phyloP scores from a whole-genome alignment of 129 eudicot genomes.

The Flaveria sonorensis region DNA sequence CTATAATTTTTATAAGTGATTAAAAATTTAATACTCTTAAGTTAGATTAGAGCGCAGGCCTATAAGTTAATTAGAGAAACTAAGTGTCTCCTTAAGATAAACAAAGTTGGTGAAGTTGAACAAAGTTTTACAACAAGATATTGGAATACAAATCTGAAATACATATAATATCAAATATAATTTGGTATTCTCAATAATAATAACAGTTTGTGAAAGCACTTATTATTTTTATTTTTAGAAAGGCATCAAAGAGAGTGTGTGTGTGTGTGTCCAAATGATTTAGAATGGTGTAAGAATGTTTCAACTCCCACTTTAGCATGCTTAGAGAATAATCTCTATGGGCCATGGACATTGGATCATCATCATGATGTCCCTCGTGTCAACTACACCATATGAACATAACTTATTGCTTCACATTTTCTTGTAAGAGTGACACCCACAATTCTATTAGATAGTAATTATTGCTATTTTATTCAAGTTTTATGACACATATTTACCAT shows the following conservation, averaged over 20 bases:
- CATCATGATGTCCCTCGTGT: conserved; percentile 47
- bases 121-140: background rate
- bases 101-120: conserved; percentile 2
- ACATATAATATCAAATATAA: background rate
- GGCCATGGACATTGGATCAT: conserved; percentile 41
- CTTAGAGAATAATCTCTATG: conserved; percentile 42
- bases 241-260: background rate
- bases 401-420: conserved; percentile 36
- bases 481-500: background rate
- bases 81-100: background rate
- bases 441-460: conserved; percentile 18
- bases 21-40: too few species aligned
- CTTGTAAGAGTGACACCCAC: conserved; percentile 36
- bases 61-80: background rate
- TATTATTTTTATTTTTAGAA: background rate
- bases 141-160: background rate
- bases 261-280: conserved; percentile 4
- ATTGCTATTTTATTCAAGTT: conserved; percentile 8
- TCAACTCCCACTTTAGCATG: conserved; percentile 43
- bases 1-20: too few species aligned
- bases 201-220: background rate
- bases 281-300: conserved; percentile 18
- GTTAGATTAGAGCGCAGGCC: too few species aligned
- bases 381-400: conserved; percentile 34
- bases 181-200: background rate